A percentile compares a stretch with the other conserved stretches of the same genome.
phyloP scores from a whole-genome alignment of 1,284 basidiomycete species.

The Coriolopsis trogii region DNA sequence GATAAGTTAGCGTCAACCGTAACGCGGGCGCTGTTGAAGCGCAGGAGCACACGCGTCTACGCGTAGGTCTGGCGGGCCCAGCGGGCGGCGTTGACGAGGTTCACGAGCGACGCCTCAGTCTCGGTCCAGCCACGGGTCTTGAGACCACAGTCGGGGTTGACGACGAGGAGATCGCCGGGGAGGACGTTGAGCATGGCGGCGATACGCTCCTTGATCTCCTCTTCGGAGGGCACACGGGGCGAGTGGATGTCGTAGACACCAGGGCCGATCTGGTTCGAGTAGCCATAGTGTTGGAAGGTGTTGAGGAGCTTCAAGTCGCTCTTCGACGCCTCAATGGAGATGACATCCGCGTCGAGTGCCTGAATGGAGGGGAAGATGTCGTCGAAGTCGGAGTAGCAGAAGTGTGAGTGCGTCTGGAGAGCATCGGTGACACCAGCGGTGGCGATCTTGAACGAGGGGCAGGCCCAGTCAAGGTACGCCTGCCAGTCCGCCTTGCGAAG shows the following conservation, averaged over 20 bases:
- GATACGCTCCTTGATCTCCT: constrained; percentile 96
- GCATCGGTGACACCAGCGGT: constrained; percentile 92
- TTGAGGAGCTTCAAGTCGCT: constrained; percentile 96
- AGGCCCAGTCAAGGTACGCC: constrained; percentile 93
- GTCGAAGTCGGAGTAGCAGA: constrained; percentile 97
- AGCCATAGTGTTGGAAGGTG: constrained; percentile 95
- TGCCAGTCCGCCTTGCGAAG: constrained; percentile 96
- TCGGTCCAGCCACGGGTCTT: constrained; percentile 98
- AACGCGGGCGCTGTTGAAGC: constrained; percentile 89
- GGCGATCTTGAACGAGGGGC: constrained; percentile 96
- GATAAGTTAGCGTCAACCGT: constrained; percentile 46
- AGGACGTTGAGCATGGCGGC: constrained; percentile 83
- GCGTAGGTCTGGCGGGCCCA: constrained; percentile 86
- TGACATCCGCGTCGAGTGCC: constrained; percentile 97
- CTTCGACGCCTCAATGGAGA: constrained; percentile 99
- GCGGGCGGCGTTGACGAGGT: constrained; percentile 89
- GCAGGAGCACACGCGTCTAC: constrained; percentile 56
- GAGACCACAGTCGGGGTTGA: constrained; percentile 93
- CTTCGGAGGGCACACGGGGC: constrained; percentile 91
- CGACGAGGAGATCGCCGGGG: constrained; percentile 79
- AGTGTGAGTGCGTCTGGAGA: constrained; percentile 97
- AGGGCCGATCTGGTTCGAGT: constrained; percentile 98
- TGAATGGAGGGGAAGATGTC: constrained; percentile 99
- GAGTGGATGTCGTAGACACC: constrained; percentile 99
- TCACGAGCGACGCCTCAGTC: constrained; percentile 87